These are phyloP conservation scores for Globisporangium sylvaticum DNA, from an alignment of 352 stramenopile genomes.

Conservation along the genomic window DNA sequence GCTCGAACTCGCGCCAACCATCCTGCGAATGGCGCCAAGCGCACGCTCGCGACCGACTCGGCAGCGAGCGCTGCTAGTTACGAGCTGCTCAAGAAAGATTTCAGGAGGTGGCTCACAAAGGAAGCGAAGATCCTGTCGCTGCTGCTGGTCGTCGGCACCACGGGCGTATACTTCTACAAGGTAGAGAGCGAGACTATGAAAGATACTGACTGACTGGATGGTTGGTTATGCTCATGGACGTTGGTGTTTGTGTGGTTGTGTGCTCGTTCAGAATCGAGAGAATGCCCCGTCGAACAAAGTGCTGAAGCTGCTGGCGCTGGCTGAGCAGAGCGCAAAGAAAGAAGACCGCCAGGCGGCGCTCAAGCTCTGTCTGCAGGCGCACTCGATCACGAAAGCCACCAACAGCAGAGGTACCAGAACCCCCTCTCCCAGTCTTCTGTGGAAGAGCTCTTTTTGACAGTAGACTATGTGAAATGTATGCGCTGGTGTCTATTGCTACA, in stretches of 20 bases:
- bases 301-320: conserved; percentile 40
- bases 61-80: conserved; percentile 14
- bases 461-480: no score
- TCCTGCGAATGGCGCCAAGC: background rate
- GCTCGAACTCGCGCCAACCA: background rate
- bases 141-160: conserved; percentile 41
- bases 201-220: background rate
- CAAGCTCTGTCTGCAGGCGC: conserved; percentile 63
- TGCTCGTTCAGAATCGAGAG: conserved; percentile 46
- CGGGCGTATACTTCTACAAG: conserved; percentile 67
- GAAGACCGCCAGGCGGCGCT: conserved; percentile 52
- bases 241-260: background rate
- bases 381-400: conserved; percentile 56
- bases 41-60: conserved; percentile 7
- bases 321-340: conserved; percentile 39
- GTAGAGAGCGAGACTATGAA: conserved; percentile 16
- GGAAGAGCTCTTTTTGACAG: no score
- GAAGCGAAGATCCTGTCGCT: conserved; percentile 43
- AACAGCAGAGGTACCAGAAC: conserved; percentile 46
- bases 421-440: no score
- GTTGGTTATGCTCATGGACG: background rate
- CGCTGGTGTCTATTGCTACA: no score
- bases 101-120: conserved; percentile 51
- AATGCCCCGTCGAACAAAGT: conserved; percentile 52
- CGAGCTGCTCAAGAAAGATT: conserved; percentile 58